Conservation (phyloP, 495 filamentous ascomycete genomes). For the Xylaria castorea region DNA sequence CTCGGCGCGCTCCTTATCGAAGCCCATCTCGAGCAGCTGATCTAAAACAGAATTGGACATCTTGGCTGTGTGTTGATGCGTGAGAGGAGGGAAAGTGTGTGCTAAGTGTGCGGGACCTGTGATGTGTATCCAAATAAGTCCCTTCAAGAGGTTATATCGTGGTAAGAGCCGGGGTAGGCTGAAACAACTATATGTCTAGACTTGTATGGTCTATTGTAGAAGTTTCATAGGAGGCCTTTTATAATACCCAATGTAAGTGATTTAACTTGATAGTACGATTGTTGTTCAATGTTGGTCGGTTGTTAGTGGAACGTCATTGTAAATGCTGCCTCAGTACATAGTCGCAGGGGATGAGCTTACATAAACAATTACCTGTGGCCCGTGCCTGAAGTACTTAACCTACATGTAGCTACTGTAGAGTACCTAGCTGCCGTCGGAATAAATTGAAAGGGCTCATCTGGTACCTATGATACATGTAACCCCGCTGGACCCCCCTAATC, state of each 20-base stretch:
- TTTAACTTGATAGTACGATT: background rate
- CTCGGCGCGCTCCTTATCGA: constrained; percentile 79
- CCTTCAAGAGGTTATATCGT: background rate
- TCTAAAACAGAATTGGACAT: constrained; percentile 78
- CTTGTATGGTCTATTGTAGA: background rate
- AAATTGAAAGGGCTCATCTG: background rate
- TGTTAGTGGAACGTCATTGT: constrained; percentile 37
- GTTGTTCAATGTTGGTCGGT: constrained; percentile 19
- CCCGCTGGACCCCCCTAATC: constrained; percentile 2
- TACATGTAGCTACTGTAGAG: too few species aligned
- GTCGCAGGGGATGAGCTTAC: background rate
- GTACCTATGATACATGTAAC: background rate
- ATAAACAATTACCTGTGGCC: constrained; percentile 23
- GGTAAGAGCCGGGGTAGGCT: background rate
- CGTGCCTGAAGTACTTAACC: constrained; percentile 2
- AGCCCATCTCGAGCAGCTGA: constrained; percentile 92
- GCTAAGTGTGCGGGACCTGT: constrained; percentile 20
- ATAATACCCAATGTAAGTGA: background rate
- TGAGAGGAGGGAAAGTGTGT: constrained; percentile 29
- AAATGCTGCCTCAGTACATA: constrained; percentile 34
- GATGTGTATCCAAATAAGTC: background rate
- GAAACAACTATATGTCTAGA: background rate
- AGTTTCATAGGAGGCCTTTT: background rate
- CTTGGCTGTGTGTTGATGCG: constrained; percentile 37
- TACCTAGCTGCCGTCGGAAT: background rate